Evolutionary conservation across 2,329 filamentous ascomycete genomes (phyloP), one percentile per base, ranked within the genome.

Genomic region (Neobulgaria alba): DNA sequence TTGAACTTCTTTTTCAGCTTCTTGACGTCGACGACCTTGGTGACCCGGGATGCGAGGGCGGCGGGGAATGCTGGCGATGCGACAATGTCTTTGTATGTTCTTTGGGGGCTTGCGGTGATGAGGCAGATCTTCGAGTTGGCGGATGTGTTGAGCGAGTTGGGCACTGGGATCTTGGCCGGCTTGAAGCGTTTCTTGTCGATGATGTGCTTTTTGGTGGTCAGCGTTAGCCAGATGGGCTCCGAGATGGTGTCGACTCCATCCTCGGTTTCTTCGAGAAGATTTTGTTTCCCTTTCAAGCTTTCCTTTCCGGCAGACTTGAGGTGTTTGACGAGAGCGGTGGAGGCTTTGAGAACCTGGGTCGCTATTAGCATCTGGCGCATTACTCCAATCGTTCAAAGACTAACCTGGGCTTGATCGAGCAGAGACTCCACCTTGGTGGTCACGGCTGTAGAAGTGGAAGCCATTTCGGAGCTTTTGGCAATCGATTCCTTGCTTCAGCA

Each of bases 1-100:
- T 84, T 81, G 73, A 84, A 95, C 68, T 92, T 90, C 54, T 81
- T 74, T 67, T 90, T 90, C 54, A 98, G 71, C 64, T 96, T 94
- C 55, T 74, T 73, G 51, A 89, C 68, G 55, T 88, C 87, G 56
- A 96, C 82, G 33, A 98, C 75, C 50, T 79, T 75, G 38, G 77
- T 80, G 57, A 90, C 79, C 53, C 78, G 76, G 58, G 75, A 73
- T 56, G 75, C 70, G 47, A 87, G 71, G 34, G 72, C 71, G 42
- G 70, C 67, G 21, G 83, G 83, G 67, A 87, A 89, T 19, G 77
- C 73, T 31, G 82, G 75, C 41, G 82, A 77, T 38, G 78, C 80
- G 49, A 95, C 73, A 33, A 93, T 73, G 63, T 96, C 82, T 70
- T 96, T 96, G 73, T 92, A 94, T 40, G 78, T 75, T 50, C 88